Evolutionary conservation across 495 filamentous ascomycete genomes (phyloP).

Genomic region (Aspergillus egyptiacus): DNA sequence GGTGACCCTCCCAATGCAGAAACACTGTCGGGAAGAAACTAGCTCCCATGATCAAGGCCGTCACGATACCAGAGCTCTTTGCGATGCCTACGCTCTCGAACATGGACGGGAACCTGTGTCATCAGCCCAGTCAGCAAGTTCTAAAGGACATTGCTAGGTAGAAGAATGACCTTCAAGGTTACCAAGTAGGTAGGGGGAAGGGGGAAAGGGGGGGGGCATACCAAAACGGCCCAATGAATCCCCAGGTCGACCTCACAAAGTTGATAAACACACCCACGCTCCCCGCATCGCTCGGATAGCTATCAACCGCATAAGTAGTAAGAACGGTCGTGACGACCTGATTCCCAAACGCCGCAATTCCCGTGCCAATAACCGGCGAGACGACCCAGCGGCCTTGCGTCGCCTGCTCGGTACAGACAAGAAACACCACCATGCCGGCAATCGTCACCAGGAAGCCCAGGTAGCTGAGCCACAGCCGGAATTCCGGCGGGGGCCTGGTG

Average conservation of each 20-base stretch:
- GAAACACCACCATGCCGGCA: conserved; percentile 45
- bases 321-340: conserved; percentile 53
- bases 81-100: conserved; percentile 43
- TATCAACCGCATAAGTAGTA: conserved; percentile 54
- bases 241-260: conserved; percentile 51
- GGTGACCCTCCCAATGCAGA: conserved; percentile 36
- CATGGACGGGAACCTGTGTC: conserved; percentile 42
- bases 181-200: neutral
- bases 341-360: conserved; percentile 48
- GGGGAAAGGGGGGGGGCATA: conserved; percentile 18
- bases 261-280: conserved; percentile 53
- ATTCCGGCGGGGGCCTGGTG: conserved; percentile 35
- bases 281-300: conserved; percentile 43
- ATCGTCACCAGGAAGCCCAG: conserved; percentile 43
- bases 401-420: conserved; percentile 42
- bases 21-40: conserved; percentile 40
- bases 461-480: conserved; percentile 50
- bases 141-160: neutral
- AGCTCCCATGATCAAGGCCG: conserved; percentile 37
- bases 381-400: conserved; percentile 38
- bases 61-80: conserved; percentile 37
- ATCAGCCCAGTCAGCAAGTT: neutral
- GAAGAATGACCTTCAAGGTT: too few species aligned
- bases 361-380: conserved; percentile 45
- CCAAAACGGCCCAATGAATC: conserved; percentile 57